These are phyloP conservation scores for Trapa incisa DNA, from an alignment of 345 rosid genomes.

Conservation along the genomic window DNA sequence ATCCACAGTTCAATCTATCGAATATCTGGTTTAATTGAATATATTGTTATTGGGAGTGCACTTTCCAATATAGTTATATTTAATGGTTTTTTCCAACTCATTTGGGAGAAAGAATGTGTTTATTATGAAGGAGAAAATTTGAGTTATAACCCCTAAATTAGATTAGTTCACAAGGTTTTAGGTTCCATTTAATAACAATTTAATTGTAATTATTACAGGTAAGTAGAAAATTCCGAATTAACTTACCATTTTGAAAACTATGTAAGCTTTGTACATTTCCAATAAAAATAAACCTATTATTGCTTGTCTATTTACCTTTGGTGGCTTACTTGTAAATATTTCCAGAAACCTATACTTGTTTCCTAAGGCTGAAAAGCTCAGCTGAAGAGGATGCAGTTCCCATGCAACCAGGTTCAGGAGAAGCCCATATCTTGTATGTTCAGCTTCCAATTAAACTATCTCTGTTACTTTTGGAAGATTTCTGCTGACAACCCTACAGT, in stretches of 20 bases:
- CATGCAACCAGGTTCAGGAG: slow-evolving; percentile 95
- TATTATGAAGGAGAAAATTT: too few species aligned
- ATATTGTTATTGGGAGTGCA: not conserved
- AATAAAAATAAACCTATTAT: not conserved
- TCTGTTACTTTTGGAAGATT: slow-evolving; percentile 9
- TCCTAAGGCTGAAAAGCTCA: slow-evolving; percentile 70
- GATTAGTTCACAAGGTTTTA: too few species aligned
- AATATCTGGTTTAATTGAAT: not conserved
- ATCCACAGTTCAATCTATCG: not conserved
- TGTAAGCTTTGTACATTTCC: not conserved
- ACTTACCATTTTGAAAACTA: not conserved
- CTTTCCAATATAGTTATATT: not conserved
- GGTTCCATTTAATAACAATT: not conserved
- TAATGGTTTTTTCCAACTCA: not conserved
- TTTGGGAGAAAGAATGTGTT: not conserved
- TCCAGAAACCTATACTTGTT: slow-evolving; percentile 72
- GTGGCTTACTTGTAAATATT: slow-evolving; percentile 3
- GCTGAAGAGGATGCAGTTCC: slow-evolving; percentile 60
- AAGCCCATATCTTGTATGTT: slow-evolving; percentile 86
- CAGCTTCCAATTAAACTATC: slow-evolving; percentile 8
- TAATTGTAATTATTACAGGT: not conserved
- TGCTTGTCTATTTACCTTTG: not conserved
- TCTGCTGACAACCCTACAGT: slow-evolving; percentile 39
- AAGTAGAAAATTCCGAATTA: not conserved
- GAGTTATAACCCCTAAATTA: too few species aligned